Evolutionary conservation across 2,329 filamentous ascomycete genomes (phyloP), one percentile per base, ranked within the genome.

Genomic region (Penicillium hesseltinei): DNA sequence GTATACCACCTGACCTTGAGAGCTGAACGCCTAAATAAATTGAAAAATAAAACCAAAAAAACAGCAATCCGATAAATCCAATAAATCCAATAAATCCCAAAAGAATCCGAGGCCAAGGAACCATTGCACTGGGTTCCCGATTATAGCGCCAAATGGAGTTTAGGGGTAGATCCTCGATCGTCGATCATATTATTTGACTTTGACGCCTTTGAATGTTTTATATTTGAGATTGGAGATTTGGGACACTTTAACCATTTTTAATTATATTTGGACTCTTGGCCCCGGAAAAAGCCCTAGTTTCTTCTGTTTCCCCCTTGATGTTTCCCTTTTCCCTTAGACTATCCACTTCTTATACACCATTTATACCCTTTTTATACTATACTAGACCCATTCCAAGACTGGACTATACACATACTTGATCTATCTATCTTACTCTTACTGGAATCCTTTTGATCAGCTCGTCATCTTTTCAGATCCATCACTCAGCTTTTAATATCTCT

Each of bases 121-220:
- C 65, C 63, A 61, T 15, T 42, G 39, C 54, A 9, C 56, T 58
- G 65, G 65, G 63, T 63, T 60, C 54, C 65, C 61, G 64, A 66
- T 63, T 56, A 56, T 60, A 60, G 55, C 31, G 61, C 62, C 56
- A 53, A 61, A 61, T 56, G 53, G 52, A 65, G 63, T 66, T 65
- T 64, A 62, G 61, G 59, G 56, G 65, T 62, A 60, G 65, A 67
- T 67, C 64, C 39, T 46, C 54, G 60, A 65, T 64, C 62, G 44
- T 43, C 55, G 52, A 47, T 31, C 57, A 57, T 44, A 17, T 31
- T 48, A 19, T 48, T 15, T 52, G 39, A 17, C 15, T 27, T 52
- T 52, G 43, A 31, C 27, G 25, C n/a, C 36, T 51, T 51, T 51
- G 36, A 25, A 52, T 45, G 35, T 57, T 48, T 49, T 51, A 48